A percentile compares a stretch with the other conserved stretches of the same genome.
phyloP scores from a whole-genome alignment of 352 stramenopile genomes.

The Phytophthora megakarya region DNA sequence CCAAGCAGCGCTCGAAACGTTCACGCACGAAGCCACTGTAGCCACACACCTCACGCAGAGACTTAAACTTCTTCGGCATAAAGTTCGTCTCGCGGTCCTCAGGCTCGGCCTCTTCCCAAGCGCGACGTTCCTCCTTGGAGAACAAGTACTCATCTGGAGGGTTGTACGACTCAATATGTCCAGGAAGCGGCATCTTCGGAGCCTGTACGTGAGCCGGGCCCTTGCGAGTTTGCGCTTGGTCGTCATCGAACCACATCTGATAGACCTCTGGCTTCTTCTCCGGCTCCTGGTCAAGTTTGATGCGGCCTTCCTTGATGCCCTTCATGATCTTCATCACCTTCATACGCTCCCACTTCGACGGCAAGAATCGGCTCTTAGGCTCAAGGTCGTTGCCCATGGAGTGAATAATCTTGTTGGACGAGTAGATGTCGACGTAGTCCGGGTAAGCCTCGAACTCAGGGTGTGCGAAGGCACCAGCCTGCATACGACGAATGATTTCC shows the following conservation, averaged over 20 bases:
- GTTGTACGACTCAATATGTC: constrained; percentile 99
- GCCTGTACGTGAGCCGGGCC: constrained; percentile 96
- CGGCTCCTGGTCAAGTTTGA: constrained; percentile 91
- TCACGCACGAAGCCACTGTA: constrained; percentile 98
- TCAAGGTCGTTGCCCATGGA: constrained; percentile 87
- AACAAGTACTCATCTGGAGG: constrained; percentile 99
- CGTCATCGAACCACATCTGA: constrained; percentile 93
- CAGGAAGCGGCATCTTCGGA: constrained; percentile 97
- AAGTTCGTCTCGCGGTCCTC: constrained; percentile 97
- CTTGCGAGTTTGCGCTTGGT: constrained; percentile 89
- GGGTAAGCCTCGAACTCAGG: constrained; percentile 92
- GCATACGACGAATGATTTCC: constrained; percentile 98
- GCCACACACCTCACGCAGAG: constrained; percentile 94
- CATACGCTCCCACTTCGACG: constrained; percentile 98
- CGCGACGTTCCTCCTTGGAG: constrained; percentile 94
- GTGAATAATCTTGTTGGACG: constrained; percentile 88
- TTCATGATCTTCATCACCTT: constrained; percentile 97
- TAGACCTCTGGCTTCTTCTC: constrained; percentile 93
- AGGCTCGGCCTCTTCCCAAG: constrained; percentile 95
- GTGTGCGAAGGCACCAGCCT: constrained; percentile 91
- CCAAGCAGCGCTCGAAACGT: constrained; percentile 99
- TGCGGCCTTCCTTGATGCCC: constrained; percentile 96
- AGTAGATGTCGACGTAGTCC: constrained; percentile 91
- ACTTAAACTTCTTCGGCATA: constrained; percentile 97
- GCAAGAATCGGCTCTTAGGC: constrained; percentile 95